Conservation (phyloP, 768 basidiomycete species). For the Lactifluus subvellereus region DNA sequence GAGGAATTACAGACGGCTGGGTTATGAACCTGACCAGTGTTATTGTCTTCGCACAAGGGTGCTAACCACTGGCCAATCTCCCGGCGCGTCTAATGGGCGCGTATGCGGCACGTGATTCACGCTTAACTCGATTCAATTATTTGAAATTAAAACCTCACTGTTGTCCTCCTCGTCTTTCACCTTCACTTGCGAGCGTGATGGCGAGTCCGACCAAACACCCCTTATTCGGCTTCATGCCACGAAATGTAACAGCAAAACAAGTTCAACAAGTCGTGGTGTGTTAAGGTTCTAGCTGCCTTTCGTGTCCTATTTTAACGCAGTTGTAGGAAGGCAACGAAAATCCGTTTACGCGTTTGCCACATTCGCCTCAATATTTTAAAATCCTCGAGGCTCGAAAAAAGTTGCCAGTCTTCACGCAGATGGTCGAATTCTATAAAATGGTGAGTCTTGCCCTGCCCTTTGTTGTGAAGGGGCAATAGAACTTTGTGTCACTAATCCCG, state of each 20-base stretch:
- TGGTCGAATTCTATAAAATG: constrained; percentile 88
- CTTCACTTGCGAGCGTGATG: not conserved
- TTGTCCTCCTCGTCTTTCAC: no score
- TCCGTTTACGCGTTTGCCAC: constrained; percentile 80
- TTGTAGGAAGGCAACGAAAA: constrained; percentile 72
- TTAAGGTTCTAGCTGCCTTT: not conserved
- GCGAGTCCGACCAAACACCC: constrained; percentile 28
- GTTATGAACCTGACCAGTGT: constrained; percentile 20
- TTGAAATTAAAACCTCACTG: no score
- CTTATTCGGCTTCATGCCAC: constrained; percentile 41
- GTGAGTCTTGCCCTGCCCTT: constrained; percentile 42
- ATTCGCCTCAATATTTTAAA: constrained; percentile 74
- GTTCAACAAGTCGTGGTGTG: constrained; percentile 39
- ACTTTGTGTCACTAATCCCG: constrained; percentile 30
- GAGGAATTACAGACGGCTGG: constrained; percentile 3
- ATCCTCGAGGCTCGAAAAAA: constrained; percentile 82
- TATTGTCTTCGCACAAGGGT: constrained; percentile 10
- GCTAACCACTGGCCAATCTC: constrained; percentile 11
- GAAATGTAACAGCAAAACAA: constrained; percentile 37
- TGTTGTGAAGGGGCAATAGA: constrained; percentile 29
- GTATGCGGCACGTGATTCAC: constrained; percentile 1
- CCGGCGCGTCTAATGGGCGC: constrained; percentile 6
- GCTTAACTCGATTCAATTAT: no score
- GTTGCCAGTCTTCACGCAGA: constrained; percentile 86
- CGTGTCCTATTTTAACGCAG: not conserved